Evolutionary conservation across 257 asterid genomes (phyloP).

Genomic region (Paraleonurus japonicus): DNA sequence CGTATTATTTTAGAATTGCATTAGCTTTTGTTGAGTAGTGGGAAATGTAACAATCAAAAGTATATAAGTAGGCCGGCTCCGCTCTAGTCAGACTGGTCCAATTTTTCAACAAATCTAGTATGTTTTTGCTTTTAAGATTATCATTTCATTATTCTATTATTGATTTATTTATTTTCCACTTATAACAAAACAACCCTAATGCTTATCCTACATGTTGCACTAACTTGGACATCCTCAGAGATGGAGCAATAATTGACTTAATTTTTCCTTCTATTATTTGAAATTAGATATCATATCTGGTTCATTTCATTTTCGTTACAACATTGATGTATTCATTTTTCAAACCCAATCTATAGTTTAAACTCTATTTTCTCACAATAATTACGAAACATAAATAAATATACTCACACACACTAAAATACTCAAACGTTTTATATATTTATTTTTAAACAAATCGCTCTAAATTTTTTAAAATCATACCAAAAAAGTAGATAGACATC

Average conservation of each 20-base stretch:
- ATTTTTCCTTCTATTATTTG: background rate
- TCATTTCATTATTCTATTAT: background rate
- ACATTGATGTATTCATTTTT: background rate
- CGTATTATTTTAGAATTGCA: too few species aligned
- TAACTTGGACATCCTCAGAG: background rate
- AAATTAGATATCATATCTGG: background rate
- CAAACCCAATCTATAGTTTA: background rate
- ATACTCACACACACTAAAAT: too few species aligned
- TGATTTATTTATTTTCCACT: too few species aligned
- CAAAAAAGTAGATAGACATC: too few species aligned
- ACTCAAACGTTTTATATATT: too few species aligned
- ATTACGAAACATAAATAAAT: too few species aligned
- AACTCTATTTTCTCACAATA: background rate
- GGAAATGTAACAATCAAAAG: background rate
- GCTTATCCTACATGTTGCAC: background rate
- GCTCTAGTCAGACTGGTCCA: background rate
- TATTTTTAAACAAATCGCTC: too few species aligned
- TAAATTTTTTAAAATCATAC: too few species aligned
- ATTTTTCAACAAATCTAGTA: background rate
- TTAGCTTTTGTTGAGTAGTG: background rate
- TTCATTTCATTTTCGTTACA: background rate
- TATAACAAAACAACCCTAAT: too few species aligned
- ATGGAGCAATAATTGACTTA: background rate
- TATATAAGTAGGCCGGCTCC: background rate
- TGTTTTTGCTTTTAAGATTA: background rate